These are phyloP conservation scores for Emiliania huxleyi DNA, from an alignment of 78 protist genomes.

Conservation along the genomic window DNA sequence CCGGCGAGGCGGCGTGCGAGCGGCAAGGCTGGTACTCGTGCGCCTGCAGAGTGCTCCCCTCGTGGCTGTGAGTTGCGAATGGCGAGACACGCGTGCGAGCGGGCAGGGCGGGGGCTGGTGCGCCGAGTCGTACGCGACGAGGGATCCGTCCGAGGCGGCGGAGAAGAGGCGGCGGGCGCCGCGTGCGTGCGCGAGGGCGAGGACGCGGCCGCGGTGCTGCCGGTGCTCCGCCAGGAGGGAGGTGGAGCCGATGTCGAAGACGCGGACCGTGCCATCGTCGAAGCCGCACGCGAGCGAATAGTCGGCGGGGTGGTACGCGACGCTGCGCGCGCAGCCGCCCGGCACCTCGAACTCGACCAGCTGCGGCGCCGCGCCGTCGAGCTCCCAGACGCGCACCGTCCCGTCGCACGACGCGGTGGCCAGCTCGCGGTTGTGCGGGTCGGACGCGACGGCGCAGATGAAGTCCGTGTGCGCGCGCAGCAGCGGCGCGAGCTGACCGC, in stretches of 20 bases:
- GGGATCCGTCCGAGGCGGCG: not conserved
- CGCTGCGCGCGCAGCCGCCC: not conserved
- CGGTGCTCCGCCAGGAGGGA: not conserved
- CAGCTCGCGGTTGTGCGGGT: conserved; percentile 30
- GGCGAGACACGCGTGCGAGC: too few relatives aligned
- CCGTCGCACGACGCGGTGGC: conserved; percentile 2
- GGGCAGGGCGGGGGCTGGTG: too few relatives aligned
- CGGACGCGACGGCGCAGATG: not conserved
- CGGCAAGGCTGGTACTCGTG: too few relatives aligned
- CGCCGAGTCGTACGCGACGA: not conserved
- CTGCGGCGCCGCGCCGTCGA: not conserved
- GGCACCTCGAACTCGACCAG: conserved; percentile 15
- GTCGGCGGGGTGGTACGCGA: conserved; percentile 12
- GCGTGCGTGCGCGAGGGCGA: not conserved
- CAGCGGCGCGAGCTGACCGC: not conserved
- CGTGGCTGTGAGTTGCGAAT: too few relatives aligned
- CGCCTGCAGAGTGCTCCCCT: too few relatives aligned
- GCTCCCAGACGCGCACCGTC: not conserved
- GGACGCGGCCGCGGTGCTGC: not conserved
- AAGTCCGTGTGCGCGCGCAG: not conserved
- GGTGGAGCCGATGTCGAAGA: conserved; percentile 6
- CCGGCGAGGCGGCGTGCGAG: too few relatives aligned
- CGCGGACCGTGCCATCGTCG: conserved; percentile 9
- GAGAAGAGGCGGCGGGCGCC: not conserved
- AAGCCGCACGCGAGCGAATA: not conserved